Conservation (phyloP, 139 green algal genomes). For the Chlamydomonas sp. region DNA sequence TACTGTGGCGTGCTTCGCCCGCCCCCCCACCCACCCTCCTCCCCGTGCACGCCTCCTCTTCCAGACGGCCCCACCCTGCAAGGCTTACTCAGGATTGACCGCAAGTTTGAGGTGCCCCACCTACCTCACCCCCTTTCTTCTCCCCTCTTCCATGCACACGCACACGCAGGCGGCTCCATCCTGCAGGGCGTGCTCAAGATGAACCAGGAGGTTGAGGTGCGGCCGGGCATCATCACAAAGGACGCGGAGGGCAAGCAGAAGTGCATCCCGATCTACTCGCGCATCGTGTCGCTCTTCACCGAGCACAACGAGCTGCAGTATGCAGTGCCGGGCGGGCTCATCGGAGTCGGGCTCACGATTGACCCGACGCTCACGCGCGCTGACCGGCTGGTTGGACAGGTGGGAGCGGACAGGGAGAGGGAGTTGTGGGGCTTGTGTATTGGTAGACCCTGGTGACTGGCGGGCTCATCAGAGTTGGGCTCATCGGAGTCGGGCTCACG, state of each 20-base stretch:
- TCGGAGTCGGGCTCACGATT: constrained; percentile 97
- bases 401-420: too few relatives aligned
- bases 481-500: constrained; percentile 98
- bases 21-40: too few relatives aligned
- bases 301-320: constrained; percentile 96
- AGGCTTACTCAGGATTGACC: constrained; percentile 80
- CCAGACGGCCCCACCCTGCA: constrained; percentile 13
- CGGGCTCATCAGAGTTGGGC: too few relatives aligned
- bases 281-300: constrained; percentile 94
- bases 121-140: too few relatives aligned
- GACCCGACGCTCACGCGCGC: constrained; percentile 96
- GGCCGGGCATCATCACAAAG: constrained; percentile 96
- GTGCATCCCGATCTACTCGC: constrained; percentile 92
- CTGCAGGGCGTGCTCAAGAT: constrained; percentile 85
- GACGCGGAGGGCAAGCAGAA: constrained; percentile 79
- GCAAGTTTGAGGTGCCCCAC: constrained; percentile 93
- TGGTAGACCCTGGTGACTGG: too few relatives aligned
- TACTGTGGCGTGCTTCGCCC: too few relatives aligned
- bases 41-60: too few relatives aligned
- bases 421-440: too few relatives aligned
- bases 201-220: constrained; percentile 90
- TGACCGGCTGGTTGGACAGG: constrained; percentile 94
- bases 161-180: too few relatives aligned
- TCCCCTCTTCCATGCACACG: too few relatives aligned
- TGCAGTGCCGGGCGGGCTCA: constrained; percentile 95